Evolutionary conservation across 768 basidiomycete species (phyloP).

Genomic region (Mycena epipterygia): DNA sequence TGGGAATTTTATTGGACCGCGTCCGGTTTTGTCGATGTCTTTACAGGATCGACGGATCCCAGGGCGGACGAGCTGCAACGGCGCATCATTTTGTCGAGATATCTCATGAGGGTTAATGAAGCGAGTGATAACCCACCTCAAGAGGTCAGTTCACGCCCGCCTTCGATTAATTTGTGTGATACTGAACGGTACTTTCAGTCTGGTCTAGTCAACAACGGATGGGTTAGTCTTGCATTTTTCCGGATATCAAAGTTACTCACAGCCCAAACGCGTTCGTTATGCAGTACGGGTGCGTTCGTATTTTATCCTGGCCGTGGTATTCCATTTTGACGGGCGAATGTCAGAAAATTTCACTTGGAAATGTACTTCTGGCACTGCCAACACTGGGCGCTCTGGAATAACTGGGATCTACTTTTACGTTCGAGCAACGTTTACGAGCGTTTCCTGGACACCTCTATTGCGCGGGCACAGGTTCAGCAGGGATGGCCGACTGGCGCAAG

Average conservation of each 20-base stretch:
- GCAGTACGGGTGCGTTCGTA: conserved; percentile 53
- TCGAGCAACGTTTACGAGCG: conserved; percentile 59
- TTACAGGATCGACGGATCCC: conserved; percentile 62
- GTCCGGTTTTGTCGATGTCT: conserved; percentile 66
- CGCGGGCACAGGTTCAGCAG: conserved; percentile 66
- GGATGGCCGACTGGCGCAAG: conserved; percentile 68
- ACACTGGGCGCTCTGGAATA: conserved; percentile 74
- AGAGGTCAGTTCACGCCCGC: conserved; percentile 55
- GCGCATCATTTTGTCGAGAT: conserved; percentile 67
- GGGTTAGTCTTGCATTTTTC: conserved; percentile 54
- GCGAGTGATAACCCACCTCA: conserved; percentile 70
- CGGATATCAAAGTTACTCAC: background rate
- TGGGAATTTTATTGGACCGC: conserved; percentile 66
- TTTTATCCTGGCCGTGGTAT: background rate
- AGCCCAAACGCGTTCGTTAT: background rate
- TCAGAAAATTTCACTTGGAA: conserved; percentile 73
- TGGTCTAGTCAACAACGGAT: conserved; percentile 68
- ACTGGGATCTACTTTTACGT: conserved; percentile 67
- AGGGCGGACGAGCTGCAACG: conserved; percentile 69
- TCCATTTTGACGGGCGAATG: conserved; percentile 12
- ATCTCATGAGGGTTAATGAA: conserved; percentile 71
- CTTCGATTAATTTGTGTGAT: conserved; percentile 6
- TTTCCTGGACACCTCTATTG: conserved; percentile 61
- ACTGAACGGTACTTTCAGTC: conserved; percentile 50
- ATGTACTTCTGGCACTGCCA: conserved; percentile 72